These are phyloP conservation scores for Phoma sp. DNA, from an alignment of 2,329 filamentous ascomycete genomes.

Conservation along the genomic window DNA sequence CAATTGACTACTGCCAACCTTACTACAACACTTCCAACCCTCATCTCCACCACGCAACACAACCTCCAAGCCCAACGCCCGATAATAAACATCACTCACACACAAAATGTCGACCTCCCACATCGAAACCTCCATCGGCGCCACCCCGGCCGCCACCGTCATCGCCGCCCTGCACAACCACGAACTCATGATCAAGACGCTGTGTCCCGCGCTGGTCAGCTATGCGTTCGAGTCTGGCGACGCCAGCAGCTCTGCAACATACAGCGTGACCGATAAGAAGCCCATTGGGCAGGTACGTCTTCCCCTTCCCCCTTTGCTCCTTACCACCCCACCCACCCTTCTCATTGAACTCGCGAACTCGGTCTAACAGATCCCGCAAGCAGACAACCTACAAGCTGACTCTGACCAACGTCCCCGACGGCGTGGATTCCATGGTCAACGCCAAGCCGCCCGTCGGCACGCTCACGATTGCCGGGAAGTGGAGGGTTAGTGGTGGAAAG, in stretches of 20 bases:
- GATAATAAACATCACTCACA: neutral
- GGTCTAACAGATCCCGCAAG: neutral
- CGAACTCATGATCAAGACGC: slow-evolving; percentile 49
- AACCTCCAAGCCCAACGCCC: neutral
- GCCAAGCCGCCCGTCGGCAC: slow-evolving; percentile 48
- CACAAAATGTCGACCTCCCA: slow-evolving; percentile 46
- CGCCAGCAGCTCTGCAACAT: slow-evolving; percentile 35
- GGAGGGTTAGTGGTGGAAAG: slow-evolving; percentile 42
- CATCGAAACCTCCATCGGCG: slow-evolving; percentile 43
- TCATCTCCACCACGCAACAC: neutral
- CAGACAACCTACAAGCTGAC: slow-evolving; percentile 51
- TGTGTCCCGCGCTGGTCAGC: slow-evolving; percentile 44
- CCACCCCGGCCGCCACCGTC: slow-evolving; percentile 31
- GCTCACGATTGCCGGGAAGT: slow-evolving; percentile 48
- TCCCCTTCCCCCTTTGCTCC: neutral
- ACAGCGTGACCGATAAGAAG: slow-evolving; percentile 49
- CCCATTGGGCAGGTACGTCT: slow-evolving; percentile 44
- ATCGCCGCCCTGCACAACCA: slow-evolving; percentile 49
- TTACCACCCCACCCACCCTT: neutral
- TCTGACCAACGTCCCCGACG: slow-evolving; percentile 44
- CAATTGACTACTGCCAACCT: neutral
- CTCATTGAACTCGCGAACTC: too few species aligned
- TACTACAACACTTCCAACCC: neutral
- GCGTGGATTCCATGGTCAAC: slow-evolving; percentile 48
- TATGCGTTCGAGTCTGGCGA: slow-evolving; percentile 45